phyloP scores from a whole-genome alignment of 116 monocot species.

The Iris pallida region DNA sequence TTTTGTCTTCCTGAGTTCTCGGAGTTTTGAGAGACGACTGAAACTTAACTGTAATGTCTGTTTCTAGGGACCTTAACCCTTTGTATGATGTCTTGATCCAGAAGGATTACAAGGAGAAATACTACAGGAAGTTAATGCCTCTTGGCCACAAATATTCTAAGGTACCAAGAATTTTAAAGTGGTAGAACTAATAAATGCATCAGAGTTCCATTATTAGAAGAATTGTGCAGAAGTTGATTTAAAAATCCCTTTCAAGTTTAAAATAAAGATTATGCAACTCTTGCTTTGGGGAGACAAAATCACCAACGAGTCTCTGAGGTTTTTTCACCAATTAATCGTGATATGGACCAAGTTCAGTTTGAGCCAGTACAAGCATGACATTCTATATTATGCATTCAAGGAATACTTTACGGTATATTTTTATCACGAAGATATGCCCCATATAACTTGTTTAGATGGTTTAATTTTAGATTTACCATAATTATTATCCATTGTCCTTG shows the following conservation, averaged over 20 bases:
- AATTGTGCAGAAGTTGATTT: not conserved
- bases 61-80: conserved; percentile 91
- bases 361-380: conserved; percentile 36
- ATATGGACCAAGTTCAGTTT: conserved; percentile 76
- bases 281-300: conserved; percentile 98
- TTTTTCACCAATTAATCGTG: conserved; percentile 99
- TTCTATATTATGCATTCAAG: conserved; percentile 76
- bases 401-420: conserved; percentile 87
- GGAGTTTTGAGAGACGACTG: not conserved
- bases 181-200: not conserved
- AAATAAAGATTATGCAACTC: conserved; percentile 52
- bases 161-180: conserved; percentile 33
- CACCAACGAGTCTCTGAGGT: conserved; percentile 81
- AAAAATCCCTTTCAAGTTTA: conserved; percentile 26
- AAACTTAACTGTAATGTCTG: conserved; percentile 18
- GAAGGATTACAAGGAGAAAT: conserved; percentile 77
- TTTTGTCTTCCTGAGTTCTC: conserved; percentile 11
- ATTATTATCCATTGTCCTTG: not conserved
- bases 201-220: not conserved
- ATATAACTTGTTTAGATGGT: not conserved
- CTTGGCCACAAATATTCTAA: conserved; percentile 72
- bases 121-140: conserved; percentile 65
- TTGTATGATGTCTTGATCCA: conserved; percentile 56
- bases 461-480: not conserved
- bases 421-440: not conserved